Conservation (phyloP, 2,329 filamentous ascomycete species). For the Microascus cirrosus region DNA sequence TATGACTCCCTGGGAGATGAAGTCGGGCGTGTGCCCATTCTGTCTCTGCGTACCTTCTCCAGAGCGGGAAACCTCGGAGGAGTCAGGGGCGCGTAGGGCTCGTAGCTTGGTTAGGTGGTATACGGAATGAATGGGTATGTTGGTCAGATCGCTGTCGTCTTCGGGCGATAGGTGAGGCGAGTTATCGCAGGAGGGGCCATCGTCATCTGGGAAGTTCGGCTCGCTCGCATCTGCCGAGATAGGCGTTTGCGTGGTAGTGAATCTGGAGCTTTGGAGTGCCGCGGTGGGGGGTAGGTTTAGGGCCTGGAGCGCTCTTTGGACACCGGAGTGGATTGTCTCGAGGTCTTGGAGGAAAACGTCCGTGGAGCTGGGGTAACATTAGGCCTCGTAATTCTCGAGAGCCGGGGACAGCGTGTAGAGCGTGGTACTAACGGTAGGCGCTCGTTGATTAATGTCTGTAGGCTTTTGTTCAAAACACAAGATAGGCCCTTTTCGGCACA, state of each 20-base stretch:
- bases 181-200: not conserved
- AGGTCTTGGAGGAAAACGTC: not conserved
- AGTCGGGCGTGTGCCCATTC: conserved; percentile 13
- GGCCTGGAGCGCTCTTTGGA: not conserved
- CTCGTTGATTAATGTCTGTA: not conserved
- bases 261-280: not conserved
- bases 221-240: not conserved
- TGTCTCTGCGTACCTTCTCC: not conserved
- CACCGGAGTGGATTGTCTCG: not conserved
- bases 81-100: not conserved
- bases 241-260: not conserved
- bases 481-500: not conserved
- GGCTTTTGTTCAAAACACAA: not conserved
- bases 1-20: not conserved
- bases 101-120: not conserved
- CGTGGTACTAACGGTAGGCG: not conserved
- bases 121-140: not conserved
- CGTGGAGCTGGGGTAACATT: not conserved
- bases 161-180: not conserved
- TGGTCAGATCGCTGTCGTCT: not conserved
- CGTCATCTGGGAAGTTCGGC: not conserved
- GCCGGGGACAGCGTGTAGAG: not conserved
- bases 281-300: not conserved
- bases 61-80: not conserved
- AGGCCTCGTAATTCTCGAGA: not conserved